Evolutionary conservation across 2,329 filamentous ascomycete species (phyloP).

Genomic region (Davidsoniella neocaledoniae): DNA sequence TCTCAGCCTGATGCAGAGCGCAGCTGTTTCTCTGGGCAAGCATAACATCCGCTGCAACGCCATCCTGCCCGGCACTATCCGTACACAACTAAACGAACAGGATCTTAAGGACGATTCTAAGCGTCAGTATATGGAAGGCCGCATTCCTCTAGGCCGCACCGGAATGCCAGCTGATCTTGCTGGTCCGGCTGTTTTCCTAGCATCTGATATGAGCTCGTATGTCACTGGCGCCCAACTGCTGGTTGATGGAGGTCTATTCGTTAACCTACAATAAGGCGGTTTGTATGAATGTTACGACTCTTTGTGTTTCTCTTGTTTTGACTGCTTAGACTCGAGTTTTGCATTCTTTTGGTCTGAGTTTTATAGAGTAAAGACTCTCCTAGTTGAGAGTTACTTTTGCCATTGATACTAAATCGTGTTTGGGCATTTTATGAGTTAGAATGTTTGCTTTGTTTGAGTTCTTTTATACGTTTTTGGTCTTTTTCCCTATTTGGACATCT

Average conservation of each 20-base stretch:
- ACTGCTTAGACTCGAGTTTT: too few relatives aligned
- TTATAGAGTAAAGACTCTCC: too few relatives aligned
- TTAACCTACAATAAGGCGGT: conserved; percentile 55
- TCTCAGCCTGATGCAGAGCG: conserved; percentile 65
- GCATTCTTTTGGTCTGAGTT: too few relatives aligned
- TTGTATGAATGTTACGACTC: background rate
- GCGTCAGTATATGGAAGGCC: conserved; percentile 59
- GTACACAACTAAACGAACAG: conserved; percentile 69
- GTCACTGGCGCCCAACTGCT: conserved; percentile 70
- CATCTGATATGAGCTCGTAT: conserved; percentile 62
- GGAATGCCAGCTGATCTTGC: conserved; percentile 58
- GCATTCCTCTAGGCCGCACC: conserved; percentile 64
- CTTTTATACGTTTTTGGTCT: too few relatives aligned
- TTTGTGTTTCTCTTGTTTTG: too few relatives aligned
- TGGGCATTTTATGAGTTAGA: too few relatives aligned
- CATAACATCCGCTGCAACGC: conserved; percentile 71
- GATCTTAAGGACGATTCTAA: conserved; percentile 61
- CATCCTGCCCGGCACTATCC: conserved; percentile 65
- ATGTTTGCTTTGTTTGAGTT: too few relatives aligned
- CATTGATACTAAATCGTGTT: too few relatives aligned
- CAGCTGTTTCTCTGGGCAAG: conserved; percentile 60
- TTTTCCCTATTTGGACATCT: too few relatives aligned
- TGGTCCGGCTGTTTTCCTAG: conserved; percentile 73
- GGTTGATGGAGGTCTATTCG: conserved; percentile 79
- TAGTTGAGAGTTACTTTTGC: too few relatives aligned